Evolutionary conservation across 176 grass and related monocot genomes (phyloP).

Genomic region (Bolboschoenus planiculmis): DNA sequence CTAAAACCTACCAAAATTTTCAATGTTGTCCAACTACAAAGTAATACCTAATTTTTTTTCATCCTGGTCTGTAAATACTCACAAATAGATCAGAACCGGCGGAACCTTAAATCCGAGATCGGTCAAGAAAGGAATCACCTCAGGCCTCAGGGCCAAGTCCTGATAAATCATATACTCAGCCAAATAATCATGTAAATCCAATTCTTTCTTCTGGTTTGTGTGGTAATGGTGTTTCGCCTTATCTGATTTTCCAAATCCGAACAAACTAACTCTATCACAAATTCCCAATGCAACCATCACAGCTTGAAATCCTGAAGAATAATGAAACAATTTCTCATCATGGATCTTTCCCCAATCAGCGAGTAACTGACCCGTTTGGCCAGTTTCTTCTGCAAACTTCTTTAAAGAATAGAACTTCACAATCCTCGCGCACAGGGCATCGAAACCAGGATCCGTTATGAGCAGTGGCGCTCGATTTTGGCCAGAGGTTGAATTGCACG

Average conservation of each 20-base stretch:
- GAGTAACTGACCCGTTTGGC: slow-evolving; percentile 6
- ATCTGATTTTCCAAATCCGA: slow-evolving; percentile 68
- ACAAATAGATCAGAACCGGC: slow-evolving; percentile 54
- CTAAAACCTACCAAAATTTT: slow-evolving; percentile 11
- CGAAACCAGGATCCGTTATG: slow-evolving; percentile 70
- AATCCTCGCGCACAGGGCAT: slow-evolving; percentile 66
- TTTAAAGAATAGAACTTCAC: slow-evolving; percentile 92
- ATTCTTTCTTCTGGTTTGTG: slow-evolving; percentile 86
- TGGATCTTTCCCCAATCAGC: slow-evolving; percentile 48
- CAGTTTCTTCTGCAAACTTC: slow-evolving; percentile 51
- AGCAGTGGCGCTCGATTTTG: slow-evolving; percentile 48
- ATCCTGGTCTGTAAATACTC: slow-evolving; percentile 13
- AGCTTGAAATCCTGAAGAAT: slow-evolving; percentile 96
- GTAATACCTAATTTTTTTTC: slow-evolving; percentile 7
- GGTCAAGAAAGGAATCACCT: slow-evolving; percentile 77
- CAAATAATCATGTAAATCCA: slow-evolving; percentile 87
- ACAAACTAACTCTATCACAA: slow-evolving; percentile 76
- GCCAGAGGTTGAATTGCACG: slow-evolving; percentile 43
- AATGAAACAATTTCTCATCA: slow-evolving; percentile 67
- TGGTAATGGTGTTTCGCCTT: slow-evolving; percentile 94
- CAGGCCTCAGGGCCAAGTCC: slow-evolving; percentile 48
- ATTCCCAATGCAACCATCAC: slow-evolving; percentile 86
- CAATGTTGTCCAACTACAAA: neutral
- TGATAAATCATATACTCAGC: slow-evolving; percentile 85
- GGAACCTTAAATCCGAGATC: slow-evolving; percentile 51